Base-by-base conservation (phyloP, 768 basidiomycete genomes). In the Panaeolus papilionaceus region DNA sequence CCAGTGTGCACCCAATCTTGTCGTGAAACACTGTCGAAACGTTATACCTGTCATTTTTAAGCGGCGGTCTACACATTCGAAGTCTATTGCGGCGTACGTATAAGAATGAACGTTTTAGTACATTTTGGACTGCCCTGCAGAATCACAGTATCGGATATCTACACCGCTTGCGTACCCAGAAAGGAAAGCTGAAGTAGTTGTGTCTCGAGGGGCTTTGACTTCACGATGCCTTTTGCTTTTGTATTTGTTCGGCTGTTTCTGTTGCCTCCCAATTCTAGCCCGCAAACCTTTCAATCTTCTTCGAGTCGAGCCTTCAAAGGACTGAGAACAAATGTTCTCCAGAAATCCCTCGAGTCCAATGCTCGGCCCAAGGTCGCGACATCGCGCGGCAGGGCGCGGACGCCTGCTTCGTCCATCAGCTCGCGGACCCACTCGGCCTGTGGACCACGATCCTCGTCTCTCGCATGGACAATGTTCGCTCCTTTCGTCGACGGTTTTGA, bases 261-360 rank as follows among this genome's bases (percentile, higher is more conserved):
- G 54, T 16, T 37, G 14, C 4, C 28, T 58, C 16, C 4, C 14
- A 12, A 9, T 14, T 58, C 12, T 8, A 7, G 14, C 12, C 33
- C 26, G 14, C 11, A 12, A 33, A 18, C 42, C 1, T 26, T 23
- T 58, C 14, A 58, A 12, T 58, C 33, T 38, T 44, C 68, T 51
- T 76, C 81, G 64, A 81, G 66, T 45, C 79, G 76, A n/a, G 79
- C 78, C 68, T 77, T 79, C 16, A 81, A 63, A 8, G 86, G 87
- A 61, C 75, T 79, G 38, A 87, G 72, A 37, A 73, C 78, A 70
- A 86, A 86, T 3, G 77, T 80, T 18, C 70, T 69, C 88, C 89
- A 91, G 68, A 90, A 90, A 63, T 90, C 88, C 42, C 84, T 79
- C 44, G 86, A 86, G 72, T 89, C 88, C 68, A 89, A 74, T 3